Evolutionary conservation across 2,329 filamentous ascomycete genomes (phyloP).

Genomic region (Ceratocystis variospora): DNA sequence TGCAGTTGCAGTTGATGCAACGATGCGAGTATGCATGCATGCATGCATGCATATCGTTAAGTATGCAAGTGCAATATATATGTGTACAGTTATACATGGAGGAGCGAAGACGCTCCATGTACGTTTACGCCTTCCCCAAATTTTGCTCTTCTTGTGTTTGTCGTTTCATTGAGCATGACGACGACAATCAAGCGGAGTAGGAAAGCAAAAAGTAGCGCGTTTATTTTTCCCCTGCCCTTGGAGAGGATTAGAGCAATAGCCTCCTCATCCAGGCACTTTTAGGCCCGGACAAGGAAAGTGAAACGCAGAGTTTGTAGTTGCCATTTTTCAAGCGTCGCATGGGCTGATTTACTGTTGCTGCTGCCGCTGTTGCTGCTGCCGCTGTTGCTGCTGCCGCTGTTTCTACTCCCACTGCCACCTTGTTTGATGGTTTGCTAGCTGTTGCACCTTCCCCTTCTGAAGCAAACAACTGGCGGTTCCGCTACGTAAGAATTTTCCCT

Average conservation of each 20-base stretch:
- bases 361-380: background rate
- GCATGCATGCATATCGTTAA: background rate
- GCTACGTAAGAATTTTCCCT: background rate
- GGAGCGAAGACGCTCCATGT: background rate
- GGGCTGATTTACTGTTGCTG: background rate
- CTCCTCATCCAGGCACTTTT: background rate
- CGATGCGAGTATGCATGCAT: background rate
- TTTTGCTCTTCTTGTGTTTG: background rate
- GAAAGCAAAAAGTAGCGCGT: background rate
- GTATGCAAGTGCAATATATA: background rate
- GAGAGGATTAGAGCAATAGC: background rate
- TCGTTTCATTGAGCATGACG: background rate
- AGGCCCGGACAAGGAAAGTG: background rate
- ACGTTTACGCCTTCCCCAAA: background rate
- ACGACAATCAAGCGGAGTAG: background rate
- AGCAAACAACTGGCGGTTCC: background rate
- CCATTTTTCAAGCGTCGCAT: background rate
- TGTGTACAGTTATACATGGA: background rate
- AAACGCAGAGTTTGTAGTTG: constrained; percentile 4
- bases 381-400: background rate
- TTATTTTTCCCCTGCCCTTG: background rate
- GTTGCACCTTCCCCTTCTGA: constrained; percentile 9
- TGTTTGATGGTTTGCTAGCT: background rate
- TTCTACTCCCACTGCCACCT: background rate
- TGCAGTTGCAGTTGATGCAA: too few relatives aligned